phyloP scores from a whole-genome alignment of 495 filamentous ascomycete species.

The Usnea hakonensis region DNA sequence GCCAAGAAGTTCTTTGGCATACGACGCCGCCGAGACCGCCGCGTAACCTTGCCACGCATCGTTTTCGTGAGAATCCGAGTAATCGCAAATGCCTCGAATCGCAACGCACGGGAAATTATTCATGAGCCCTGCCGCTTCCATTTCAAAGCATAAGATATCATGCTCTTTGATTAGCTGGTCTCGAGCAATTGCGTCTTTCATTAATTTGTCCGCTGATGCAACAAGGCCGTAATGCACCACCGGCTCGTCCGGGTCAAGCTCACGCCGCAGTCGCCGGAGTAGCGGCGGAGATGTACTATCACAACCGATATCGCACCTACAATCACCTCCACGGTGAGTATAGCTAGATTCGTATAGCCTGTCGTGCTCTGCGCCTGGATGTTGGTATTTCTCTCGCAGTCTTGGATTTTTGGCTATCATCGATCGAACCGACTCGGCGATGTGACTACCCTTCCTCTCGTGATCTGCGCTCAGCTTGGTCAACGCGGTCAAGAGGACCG shows the following conservation, averaged over 20 bases:
- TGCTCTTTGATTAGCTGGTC: too few species aligned
- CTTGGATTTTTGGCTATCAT: slow-evolving; percentile 21
- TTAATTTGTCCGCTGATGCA: slow-evolving; percentile 13
- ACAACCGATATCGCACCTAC: slow-evolving; percentile 15
- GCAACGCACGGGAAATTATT: slow-evolving; percentile 31
- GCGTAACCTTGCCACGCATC: slow-evolving; percentile 34
- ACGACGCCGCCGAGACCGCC: slow-evolving; percentile 31
- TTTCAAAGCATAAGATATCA: too few species aligned
- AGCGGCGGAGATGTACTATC: too few species aligned
- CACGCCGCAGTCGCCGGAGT: too few species aligned
- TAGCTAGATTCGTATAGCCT: slow-evolving; percentile 27
- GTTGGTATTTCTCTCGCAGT: slow-evolving; percentile 21
- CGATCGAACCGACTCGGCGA: slow-evolving; percentile 21
- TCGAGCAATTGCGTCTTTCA: slow-evolving; percentile 18
- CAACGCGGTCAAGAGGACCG: slow-evolving; percentile 27
- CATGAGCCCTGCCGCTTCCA: too few species aligned
- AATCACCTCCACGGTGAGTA: slow-evolving; percentile 20
- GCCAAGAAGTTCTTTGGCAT: slow-evolving; percentile 28
- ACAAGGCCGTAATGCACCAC: slow-evolving; percentile 15
- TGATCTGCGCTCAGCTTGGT: slow-evolving; percentile 25
- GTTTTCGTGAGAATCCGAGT: slow-evolving; percentile 35
- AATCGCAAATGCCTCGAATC: slow-evolving; percentile 37
- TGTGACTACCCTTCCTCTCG: slow-evolving; percentile 12
- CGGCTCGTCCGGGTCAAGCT: too few species aligned
- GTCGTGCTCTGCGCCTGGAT: too few species aligned